Evolutionary conservation across 306 rosid genomes (phyloP).

Genomic region (Benincasa hispida): DNA sequence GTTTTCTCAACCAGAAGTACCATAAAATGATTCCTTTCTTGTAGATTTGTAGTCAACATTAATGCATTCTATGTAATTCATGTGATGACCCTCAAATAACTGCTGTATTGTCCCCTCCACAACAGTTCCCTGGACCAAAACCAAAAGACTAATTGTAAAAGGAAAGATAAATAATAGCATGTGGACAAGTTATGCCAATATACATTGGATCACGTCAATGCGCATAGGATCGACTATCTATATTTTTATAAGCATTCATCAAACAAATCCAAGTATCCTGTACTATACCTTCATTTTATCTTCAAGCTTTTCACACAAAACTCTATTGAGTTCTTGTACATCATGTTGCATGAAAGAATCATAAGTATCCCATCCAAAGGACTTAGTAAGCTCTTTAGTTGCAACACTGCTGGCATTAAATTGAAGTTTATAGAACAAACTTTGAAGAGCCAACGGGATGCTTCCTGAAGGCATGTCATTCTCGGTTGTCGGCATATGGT

Average conservation of each 20-base stretch:
- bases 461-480: conserved; percentile 93
- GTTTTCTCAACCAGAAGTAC: conserved; percentile 26
- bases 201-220: background rate
- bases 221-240: background rate
- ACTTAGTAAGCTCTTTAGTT: conserved; percentile 83
- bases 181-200: background rate
- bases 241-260: background rate
- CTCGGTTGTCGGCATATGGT: conserved; percentile 95
- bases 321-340: conserved; percentile 94
- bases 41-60: conserved; percentile 85
- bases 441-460: conserved; percentile 87
- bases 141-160: conserved; percentile 12
- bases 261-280: conserved; percentile 4
- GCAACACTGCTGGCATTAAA: conserved; percentile 79
- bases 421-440: conserved; percentile 91
- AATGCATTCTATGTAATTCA: conserved; percentile 92
- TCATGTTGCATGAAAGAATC: conserved; percentile 98
- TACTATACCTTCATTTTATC: conserved; percentile 93
- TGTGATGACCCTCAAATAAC: conserved; percentile 93
- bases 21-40: conserved; percentile 92
- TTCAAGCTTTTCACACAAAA: conserved; percentile 90
- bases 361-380: conserved; percentile 92
- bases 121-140: conserved; percentile 69
- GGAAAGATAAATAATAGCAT: conserved; percentile 6
- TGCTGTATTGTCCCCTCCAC: conserved; percentile 94